Evolutionary conservation across 352 stramenopile genomes (phyloP).

Genomic region (Globisporangium megalacanthum): DNA sequence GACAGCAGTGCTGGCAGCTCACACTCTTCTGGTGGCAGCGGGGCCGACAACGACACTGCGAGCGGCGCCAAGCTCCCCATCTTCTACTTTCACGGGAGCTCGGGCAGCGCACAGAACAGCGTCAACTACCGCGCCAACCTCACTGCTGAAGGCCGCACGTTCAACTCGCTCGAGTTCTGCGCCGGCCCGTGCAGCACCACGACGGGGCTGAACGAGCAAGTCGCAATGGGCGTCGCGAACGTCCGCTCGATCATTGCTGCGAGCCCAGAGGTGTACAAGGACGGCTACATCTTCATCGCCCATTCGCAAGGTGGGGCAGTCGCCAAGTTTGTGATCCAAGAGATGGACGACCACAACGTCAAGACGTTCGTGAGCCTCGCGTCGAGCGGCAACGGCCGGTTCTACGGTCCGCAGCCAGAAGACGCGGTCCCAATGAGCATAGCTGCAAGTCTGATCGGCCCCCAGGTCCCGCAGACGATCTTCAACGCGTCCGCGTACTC

Average conservation of each 20-base stretch:
- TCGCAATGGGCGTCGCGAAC: slow-evolving; percentile 17
- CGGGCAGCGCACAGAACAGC: slow-evolving; percentile 12
- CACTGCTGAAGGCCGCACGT: slow-evolving; percentile 16
- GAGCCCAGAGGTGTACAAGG: slow-evolving; percentile 14
- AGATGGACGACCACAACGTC: slow-evolving; percentile 16
- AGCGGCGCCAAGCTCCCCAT: slow-evolving; percentile 15
- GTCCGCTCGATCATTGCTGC: slow-evolving; percentile 11
- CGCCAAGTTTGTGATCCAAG: slow-evolving; percentile 5
- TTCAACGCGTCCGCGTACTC: slow-evolving; percentile 14
- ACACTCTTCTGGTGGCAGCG: not conserved
- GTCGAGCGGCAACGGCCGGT: slow-evolving; percentile 1
- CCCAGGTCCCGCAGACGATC: slow-evolving; percentile 8
- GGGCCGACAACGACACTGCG: not conserved
- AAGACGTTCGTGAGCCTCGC: slow-evolving; percentile 10
- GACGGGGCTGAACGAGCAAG: slow-evolving; percentile 14
- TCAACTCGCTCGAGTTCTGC: slow-evolving; percentile 27
- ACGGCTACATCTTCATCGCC: slow-evolving; percentile 32
- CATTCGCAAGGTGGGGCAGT: slow-evolving; percentile 22
- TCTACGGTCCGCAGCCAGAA: slow-evolving; percentile 6
- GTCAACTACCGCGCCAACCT: slow-evolving; percentile 21
- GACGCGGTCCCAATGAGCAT: not conserved
- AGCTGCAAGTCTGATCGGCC: slow-evolving; percentile 15
- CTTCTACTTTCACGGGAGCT: slow-evolving; percentile 32
- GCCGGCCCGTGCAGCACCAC: slow-evolving; percentile 11
- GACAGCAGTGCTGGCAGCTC: not conserved